A percentile compares a stretch with the other conserved stretches of the same genome.
Evolutionary conservation across 805 yeast genomes (phyloP).

Genomic region (Candida arabinofermentans): DNA sequence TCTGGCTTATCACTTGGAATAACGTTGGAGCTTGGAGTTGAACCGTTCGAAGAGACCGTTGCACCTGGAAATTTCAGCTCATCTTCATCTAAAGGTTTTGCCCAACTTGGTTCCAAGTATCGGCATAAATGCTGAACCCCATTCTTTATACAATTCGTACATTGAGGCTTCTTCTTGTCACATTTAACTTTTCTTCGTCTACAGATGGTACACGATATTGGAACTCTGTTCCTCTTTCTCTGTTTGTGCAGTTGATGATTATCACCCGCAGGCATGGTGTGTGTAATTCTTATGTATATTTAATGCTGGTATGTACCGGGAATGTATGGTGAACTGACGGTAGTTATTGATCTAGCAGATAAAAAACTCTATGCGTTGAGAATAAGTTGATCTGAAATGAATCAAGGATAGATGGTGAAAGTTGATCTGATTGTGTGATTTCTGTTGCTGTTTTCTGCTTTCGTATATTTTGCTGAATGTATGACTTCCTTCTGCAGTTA

Average conservation of each 20-base stretch:
- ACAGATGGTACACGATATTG: slow-evolving; percentile 37
- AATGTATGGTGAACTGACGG: background rate
- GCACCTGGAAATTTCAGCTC: slow-evolving; percentile 26
- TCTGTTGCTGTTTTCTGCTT: background rate
- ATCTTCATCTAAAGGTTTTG: slow-evolving; percentile 37
- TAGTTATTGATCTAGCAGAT: too few species aligned
- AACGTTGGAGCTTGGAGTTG: background rate
- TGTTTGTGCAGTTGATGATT: slow-evolving; percentile 18
- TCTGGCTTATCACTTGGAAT: slow-evolving; percentile 4
- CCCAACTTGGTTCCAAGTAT: slow-evolving; percentile 60
- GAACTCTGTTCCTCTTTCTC: slow-evolving; percentile 36
- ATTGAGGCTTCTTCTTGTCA: slow-evolving; percentile 47
- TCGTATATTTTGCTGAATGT: too few species aligned
- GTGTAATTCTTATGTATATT: background rate
- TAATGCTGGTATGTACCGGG: background rate
- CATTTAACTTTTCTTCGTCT: slow-evolving; percentile 38
- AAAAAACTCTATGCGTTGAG: too few species aligned
- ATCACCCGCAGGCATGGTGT: slow-evolving; percentile 13
- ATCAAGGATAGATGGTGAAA: too few species aligned
- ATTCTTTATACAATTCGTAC: slow-evolving; percentile 52
- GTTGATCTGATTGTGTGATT: background rate
- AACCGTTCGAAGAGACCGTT: slow-evolving; percentile 6
- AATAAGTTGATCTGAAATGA: too few species aligned
- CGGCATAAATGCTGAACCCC: slow-evolving; percentile 57
- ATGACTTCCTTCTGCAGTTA: too few species aligned